phyloP scores from a whole-genome alignment of 2,329 filamentous ascomycete species.

The Stemphylium lycopersici region DNA sequence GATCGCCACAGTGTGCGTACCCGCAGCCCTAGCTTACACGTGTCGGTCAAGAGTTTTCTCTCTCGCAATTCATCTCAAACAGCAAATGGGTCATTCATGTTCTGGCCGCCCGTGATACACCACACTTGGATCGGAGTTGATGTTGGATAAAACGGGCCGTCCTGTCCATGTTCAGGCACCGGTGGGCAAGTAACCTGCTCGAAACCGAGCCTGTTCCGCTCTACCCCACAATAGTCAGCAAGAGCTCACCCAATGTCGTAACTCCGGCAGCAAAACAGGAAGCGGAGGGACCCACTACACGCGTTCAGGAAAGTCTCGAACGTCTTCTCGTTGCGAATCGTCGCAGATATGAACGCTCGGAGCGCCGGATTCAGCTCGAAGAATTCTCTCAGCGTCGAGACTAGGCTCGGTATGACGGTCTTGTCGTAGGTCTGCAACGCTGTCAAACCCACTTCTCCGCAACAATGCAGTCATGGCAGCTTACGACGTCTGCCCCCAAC shows the following conservation, averaged over 20 bases:
- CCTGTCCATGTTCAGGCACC: conserved; percentile 52
- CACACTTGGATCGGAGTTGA: conserved; percentile 65
- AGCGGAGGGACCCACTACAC: conserved; percentile 58
- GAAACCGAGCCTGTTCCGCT: conserved; percentile 45
- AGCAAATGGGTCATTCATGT: conserved; percentile 31
- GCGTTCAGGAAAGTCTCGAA: conserved; percentile 67
- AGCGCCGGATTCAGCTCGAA: conserved; percentile 63
- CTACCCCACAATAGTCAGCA: conserved; percentile 49
- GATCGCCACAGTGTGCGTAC: conserved; percentile 18
- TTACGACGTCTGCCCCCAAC: conserved; percentile 73
- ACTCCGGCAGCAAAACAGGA: conserved; percentile 22
- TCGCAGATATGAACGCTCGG: conserved; percentile 70
- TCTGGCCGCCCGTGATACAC: conserved; percentile 44
- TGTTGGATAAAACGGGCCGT: conserved; percentile 69
- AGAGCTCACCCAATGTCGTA: conserved; percentile 31
- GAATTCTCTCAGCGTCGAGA: conserved; percentile 68
- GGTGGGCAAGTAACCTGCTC: conserved; percentile 40
- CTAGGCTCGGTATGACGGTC: conserved; percentile 65
- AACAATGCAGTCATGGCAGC: conserved; percentile 25
- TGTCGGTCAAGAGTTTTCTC: conserved; percentile 22
- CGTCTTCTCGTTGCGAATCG: conserved; percentile 72
- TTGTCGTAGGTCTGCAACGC: conserved; percentile 69
- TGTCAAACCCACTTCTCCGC: conserved; percentile 21
- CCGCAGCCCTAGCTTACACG: conserved; percentile 27
- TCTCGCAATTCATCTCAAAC: conserved; percentile 23